Evolutionary conservation across 495 filamentous ascomycete species (phyloP).

Genomic region (Neurospora sp.): DNA sequence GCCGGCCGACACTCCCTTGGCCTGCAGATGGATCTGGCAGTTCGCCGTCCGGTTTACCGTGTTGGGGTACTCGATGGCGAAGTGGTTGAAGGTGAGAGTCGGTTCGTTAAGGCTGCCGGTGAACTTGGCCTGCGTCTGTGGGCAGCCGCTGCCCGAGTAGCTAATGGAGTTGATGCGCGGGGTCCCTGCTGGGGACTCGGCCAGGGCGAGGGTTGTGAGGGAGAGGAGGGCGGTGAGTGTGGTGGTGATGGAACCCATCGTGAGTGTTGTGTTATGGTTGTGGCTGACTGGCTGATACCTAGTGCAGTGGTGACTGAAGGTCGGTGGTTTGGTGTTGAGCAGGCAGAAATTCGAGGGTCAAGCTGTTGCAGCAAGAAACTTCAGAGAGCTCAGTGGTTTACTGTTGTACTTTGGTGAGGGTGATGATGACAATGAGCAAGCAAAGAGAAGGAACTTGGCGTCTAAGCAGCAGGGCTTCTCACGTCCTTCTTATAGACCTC

Average conservation of each 20-base stretch:
- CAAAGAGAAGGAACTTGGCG: not conserved
- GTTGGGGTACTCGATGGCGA: slow-evolving; percentile 21
- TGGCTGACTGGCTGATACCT: not conserved
- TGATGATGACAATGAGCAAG: not conserved
- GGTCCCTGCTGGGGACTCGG: slow-evolving; percentile 11
- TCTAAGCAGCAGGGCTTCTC: not conserved
- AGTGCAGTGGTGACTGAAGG: not conserved
- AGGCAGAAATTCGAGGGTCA: not conserved
- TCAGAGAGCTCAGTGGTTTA: not conserved
- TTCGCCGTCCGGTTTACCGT: slow-evolving; percentile 20
- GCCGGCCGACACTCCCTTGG: slow-evolving; percentile 23
- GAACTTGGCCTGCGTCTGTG: slow-evolving; percentile 20
- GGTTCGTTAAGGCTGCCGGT: slow-evolving; percentile 27
- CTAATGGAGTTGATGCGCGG: slow-evolving; percentile 24
- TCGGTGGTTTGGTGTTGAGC: not conserved
- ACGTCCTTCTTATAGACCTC: not conserved
- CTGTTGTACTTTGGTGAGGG: not conserved
- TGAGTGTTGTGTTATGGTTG: not conserved
- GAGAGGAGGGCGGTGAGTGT: slow-evolving; percentile 15
- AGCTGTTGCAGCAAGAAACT: not conserved
- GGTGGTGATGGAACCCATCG: slow-evolving; percentile 20
- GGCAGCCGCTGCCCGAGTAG: slow-evolving; percentile 32
- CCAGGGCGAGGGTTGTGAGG: slow-evolving; percentile 12
- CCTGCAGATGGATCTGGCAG: slow-evolving; percentile 32
- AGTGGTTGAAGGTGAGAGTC: slow-evolving; percentile 23